These are phyloP conservation scores for Xerocomus amazonicus DNA, from an alignment of 1,284 basidiomycete genomes.

Conservation along the genomic window DNA sequence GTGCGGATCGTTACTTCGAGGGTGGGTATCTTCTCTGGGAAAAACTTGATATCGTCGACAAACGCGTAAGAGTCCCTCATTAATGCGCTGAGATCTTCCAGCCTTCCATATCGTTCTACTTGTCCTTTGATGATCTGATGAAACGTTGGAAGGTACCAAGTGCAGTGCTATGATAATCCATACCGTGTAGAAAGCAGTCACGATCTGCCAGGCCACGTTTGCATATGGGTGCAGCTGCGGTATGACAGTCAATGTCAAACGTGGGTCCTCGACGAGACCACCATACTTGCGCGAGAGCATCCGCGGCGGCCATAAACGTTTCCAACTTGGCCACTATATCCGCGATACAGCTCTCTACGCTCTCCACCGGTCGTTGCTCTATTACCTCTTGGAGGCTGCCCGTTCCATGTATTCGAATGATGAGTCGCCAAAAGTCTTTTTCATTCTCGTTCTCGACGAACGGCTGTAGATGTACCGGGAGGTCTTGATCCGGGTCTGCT, in stretches of 20 bases:
- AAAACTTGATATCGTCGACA: constrained; percentile 27
- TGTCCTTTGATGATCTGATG: constrained; percentile 29
- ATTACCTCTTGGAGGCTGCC: constrained; percentile 1
- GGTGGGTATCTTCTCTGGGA: constrained; percentile 27
- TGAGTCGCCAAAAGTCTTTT: constrained; percentile 16
- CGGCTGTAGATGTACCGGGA: constrained; percentile 18
- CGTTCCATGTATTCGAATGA: constrained; percentile 19
- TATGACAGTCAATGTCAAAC: not conserved
- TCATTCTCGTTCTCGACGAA: constrained; percentile 1
- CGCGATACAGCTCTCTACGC: constrained; percentile 17
- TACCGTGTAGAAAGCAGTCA: constrained; percentile 28
- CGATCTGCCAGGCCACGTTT: constrained; percentile 27
- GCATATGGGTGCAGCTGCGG: constrained; percentile 24
- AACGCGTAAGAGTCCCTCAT: constrained; percentile 34
- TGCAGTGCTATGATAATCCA: not conserved
- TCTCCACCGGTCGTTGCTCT: not conserved
- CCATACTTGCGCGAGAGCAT: constrained; percentile 22
- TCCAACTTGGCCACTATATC: constrained; percentile 25
- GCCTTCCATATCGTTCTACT: constrained; percentile 20
- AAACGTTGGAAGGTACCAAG: constrained; percentile 9
- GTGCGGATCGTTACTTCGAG: constrained; percentile 28
- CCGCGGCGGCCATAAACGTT: constrained; percentile 23
- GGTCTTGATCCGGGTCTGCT: constrained; percentile 13
- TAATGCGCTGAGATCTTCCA: constrained; percentile 22
- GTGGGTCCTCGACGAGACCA: not conserved